Conservation (phyloP, 495 filamentous ascomycete species). For the Annulohypoxylon stygium region DNA sequence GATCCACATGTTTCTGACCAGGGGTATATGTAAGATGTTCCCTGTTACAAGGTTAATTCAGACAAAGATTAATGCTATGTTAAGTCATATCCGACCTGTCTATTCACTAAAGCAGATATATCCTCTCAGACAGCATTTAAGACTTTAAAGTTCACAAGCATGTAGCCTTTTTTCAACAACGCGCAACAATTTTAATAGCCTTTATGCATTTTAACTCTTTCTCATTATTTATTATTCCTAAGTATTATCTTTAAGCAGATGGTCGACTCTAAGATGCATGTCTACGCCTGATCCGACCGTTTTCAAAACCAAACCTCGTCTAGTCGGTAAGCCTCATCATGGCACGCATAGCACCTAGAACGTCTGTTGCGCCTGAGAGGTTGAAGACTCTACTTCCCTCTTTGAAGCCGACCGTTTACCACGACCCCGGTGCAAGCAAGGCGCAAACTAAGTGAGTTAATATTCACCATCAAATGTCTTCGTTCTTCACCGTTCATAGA, state of each 20-base stretch:
- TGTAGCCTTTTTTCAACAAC: neutral
- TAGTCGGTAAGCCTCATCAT: slow-evolving; percentile 26
- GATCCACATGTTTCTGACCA: neutral
- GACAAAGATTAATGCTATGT: neutral
- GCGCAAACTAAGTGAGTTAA: slow-evolving; percentile 46
- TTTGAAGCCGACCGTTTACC: slow-evolving; percentile 51
- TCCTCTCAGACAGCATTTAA: neutral
- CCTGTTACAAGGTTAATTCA: neutral
- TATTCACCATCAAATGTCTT: too few relatives aligned
- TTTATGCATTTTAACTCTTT: neutral
- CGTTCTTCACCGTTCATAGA: neutral
- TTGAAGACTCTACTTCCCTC: slow-evolving; percentile 48
- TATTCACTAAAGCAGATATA: neutral
- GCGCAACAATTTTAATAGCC: neutral
- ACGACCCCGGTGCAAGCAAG: slow-evolving; percentile 47
- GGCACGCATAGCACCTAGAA: slow-evolving; percentile 45
- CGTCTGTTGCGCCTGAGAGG: slow-evolving; percentile 51
- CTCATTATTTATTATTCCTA: neutral
- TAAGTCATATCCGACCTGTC: neutral
- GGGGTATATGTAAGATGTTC: neutral
- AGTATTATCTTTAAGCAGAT: neutral
- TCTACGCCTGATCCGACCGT: neutral
- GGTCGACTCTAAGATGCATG: neutral
- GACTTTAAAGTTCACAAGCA: too few relatives aligned
- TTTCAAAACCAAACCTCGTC: neutral